Conservation (phyloP, 345 rosid genomes). For the Noccaea caerulescens region DNA sequence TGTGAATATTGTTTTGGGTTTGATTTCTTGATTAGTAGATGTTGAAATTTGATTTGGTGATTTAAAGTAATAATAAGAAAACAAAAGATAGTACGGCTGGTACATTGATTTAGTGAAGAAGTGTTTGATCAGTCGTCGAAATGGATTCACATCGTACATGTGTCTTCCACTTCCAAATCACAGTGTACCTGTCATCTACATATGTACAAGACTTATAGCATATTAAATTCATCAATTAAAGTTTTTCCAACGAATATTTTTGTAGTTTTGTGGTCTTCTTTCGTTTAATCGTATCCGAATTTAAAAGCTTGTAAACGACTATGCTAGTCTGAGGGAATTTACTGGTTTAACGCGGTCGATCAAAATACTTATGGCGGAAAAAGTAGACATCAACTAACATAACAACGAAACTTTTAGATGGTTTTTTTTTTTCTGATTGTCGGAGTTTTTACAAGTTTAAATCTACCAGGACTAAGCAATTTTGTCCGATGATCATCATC, state of each 20-base stretch:
- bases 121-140: constrained; percentile 30
- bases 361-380: not conserved
- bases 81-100: constrained; percentile 30
- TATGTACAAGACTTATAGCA: constrained; percentile 16
- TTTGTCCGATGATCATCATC: not conserved
- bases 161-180: constrained; percentile 41
- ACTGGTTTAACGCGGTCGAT: not conserved
- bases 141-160: constrained; percentile 40
- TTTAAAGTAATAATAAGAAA: not conserved
- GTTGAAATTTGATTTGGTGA: constrained; percentile 17
- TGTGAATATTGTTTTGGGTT: constrained; percentile 1
- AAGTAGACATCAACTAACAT: not conserved
- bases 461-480: too few species aligned
- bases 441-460: too few species aligned
- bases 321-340: not conserved
- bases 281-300: not conserved
- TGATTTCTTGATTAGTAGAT: constrained; percentile 16
- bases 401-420: too few species aligned
- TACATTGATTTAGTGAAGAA: constrained; percentile 21
- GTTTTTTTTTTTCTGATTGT: too few species aligned
- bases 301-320: not conserved
- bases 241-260: constrained; percentile 13
- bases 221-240: constrained; percentile 21
- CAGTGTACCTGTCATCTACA: constrained; percentile 37
- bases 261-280: not conserved